Percentiles rank a stretch among this genome's conserved stretches.
These are phyloP conservation scores for Talaromyces marneffei DNA, from an alignment of 2,329 filamentous ascomycete species.

Conservation along the genomic window DNA sequence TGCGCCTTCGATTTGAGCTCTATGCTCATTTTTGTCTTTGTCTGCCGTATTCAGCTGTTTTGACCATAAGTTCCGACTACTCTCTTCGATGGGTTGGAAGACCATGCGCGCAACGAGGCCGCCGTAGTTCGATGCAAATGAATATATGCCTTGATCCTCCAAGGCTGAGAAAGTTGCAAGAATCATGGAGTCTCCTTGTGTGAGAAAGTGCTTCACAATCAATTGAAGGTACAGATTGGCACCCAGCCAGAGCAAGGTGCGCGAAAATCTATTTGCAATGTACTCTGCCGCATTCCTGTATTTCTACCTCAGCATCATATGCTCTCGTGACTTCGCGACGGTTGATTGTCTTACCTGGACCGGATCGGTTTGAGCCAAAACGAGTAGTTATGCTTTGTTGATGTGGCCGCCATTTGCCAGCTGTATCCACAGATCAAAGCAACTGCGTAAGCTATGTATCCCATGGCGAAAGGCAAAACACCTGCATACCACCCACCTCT, in stretches of 20 bases:
- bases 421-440: slow-evolving; percentile 66
- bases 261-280: slow-evolving; percentile 59
- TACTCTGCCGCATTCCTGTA: slow-evolving; percentile 37
- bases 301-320: slow-evolving; percentile 13
- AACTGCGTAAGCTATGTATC: slow-evolving; percentile 71
- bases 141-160: slow-evolving; percentile 81
- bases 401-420: slow-evolving; percentile 53
- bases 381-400: slow-evolving; percentile 59
- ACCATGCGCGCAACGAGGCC: slow-evolving; percentile 80
- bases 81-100: slow-evolving; percentile 94
- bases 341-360: slow-evolving; percentile 31
- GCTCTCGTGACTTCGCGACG: neutral
- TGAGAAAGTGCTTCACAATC: slow-evolving; percentile 84
- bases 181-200: slow-evolving; percentile 87
- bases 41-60: slow-evolving; percentile 56
- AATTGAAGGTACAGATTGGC: slow-evolving; percentile 83
- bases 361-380: slow-evolving; percentile 50
- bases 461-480: slow-evolving; percentile 80
- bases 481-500: slow-evolving; percentile 54
- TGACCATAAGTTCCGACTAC: slow-evolving; percentile 82
- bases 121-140: slow-evolving; percentile 90
- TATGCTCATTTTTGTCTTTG: slow-evolving; percentile 14
- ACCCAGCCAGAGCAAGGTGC: slow-evolving; percentile 64
- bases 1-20: slow-evolving; percentile 21
- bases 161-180: slow-evolving; percentile 72